A percentile compares a stretch with the other conserved stretches of the same genome.
Conservation (phyloP, 2,329 filamentous ascomycete species). For the Aspergillus hortae region DNA sequence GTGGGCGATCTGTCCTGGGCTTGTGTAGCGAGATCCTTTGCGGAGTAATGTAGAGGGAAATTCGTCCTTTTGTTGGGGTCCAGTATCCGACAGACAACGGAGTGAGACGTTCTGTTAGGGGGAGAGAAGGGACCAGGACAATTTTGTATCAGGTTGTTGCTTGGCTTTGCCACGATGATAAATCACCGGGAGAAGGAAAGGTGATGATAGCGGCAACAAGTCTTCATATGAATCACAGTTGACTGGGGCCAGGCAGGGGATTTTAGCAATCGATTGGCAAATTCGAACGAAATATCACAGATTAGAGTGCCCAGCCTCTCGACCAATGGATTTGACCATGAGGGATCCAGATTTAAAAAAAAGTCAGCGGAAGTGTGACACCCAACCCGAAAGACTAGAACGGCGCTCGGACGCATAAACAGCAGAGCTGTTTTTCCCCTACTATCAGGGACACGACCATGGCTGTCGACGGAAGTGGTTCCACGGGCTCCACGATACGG, state of each 20-base stretch:
- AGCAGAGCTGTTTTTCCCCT: constrained; percentile 5
- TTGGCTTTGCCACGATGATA: constrained; percentile 11
- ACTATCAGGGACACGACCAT: constrained; percentile 14
- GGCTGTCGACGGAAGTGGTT: constrained; percentile 16
- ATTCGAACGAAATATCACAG: neutral
- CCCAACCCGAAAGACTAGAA: constrained; percentile 12
- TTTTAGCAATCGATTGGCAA: neutral
- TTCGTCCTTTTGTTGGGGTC: neutral
- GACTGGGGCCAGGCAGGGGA: neutral
- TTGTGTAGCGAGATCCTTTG: constrained; percentile 14
- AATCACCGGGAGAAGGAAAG: constrained; percentile 3
- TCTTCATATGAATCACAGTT: constrained; percentile 6
- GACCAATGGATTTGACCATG: constrained; percentile 3
- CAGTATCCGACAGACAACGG: neutral
- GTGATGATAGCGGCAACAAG: constrained; percentile 7
- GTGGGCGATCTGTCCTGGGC: constrained; percentile 10
- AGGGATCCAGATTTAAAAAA: constrained; percentile 7
- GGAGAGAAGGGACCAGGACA: constrained; percentile 5
- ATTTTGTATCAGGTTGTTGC: constrained; percentile 15
- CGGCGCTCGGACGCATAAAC: constrained; percentile 9
- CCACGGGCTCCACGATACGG: constrained; percentile 20
- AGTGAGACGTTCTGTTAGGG: neutral
- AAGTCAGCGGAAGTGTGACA: constrained; percentile 11
- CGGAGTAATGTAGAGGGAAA: constrained; percentile 7
- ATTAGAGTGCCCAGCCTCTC: constrained; percentile 1